Base-by-base conservation (phyloP, 2,329 filamentous ascomycete species). In the Aspergillus texensis region DNA sequence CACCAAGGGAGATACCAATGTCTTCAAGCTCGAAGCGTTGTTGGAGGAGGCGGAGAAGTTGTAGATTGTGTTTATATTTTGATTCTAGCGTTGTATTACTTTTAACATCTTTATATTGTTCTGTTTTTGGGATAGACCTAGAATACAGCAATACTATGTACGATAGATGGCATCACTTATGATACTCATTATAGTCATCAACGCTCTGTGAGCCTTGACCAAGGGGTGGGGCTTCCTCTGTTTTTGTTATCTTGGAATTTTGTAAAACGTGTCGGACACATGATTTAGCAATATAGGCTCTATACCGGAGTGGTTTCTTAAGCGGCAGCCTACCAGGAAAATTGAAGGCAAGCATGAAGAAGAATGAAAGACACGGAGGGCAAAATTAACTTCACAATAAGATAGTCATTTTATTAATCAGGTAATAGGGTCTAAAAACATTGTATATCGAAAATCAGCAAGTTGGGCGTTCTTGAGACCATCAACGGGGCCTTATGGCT, bases 11-110 rank as follows among this genome's bases (percentile, higher is more conserved):
- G 93, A 97, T 79, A 80, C 80, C 6, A 67, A 82, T 62, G 83
- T 83, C 58, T 99, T 99, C 75, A 92, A 87, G 69, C 85, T 99
- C 8, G 91, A 97, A 77, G 89, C 89, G 77, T 77, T 99, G 73
- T 79, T 99, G 65, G 92, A 96, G 68, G 94, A 98, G 83, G 89
- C 92, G 0, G 94, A 98, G 85, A 92, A 89, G 79, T 81, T 96
- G 74, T 85, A 67, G 50, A 50, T 32, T 34, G 4, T 3, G 9
- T 12, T 12, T 0, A 11, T 30, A 6, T 9, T 45, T 21, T 61
- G 6, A 16, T 43, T 34, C 48, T 52, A 19, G 28, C 28, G 16
- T 32, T 52, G 48, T 52, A 52, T 52, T 52, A 32, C 9, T 32
- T 19, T 52, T n/a, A n/a, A 11, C 28, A 2, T 32, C 32, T 52